Base-by-base conservation (phyloP, 2,329 filamentous ascomycete genomes). In the Paraphaeosphaeria sporulosa region DNA sequence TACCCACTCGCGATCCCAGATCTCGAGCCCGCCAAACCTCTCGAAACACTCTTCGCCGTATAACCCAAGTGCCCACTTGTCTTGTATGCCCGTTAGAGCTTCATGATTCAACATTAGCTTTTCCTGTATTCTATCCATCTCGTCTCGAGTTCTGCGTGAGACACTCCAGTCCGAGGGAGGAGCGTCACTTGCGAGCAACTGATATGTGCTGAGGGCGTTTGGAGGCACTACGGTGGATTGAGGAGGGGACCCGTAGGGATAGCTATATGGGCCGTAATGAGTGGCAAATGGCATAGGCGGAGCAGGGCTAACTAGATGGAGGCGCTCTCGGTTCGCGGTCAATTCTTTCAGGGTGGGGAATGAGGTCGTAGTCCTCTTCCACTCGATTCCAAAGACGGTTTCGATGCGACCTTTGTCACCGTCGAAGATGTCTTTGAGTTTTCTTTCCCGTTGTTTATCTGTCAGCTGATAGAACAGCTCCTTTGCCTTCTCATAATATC, bases 1-100 rank as follows among this genome's bases (percentile, higher is more conserved):
- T 47, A 75, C 67, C 7, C 57, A 59, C n/a, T 68, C 61, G 15
- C 57, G 51, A 56, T 57, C 55, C 69, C 71, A 74, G 15, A 75
- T 53, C 42, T 71, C 65, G 44, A 76, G 42, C 12, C 65, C 60
- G 1, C 73, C 73, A 65, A 63, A 75, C 36, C 32, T 15, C 59
- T 72, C 68, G 46, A 74, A 64, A 23, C 69, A 73, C 59, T 74
- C 72, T 6, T 73, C 71, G 1, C 62, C 65, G 46, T 76, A 74
- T 60, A 75, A 50, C 40, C 68, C 60, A 55, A 76, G n/a, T 25
- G 67, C 63, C 71, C 73, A 74, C 30, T 44, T 63, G 1, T 75
- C 62, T 58, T 71, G 66, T 2, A n/a, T 44, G 9, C 58, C 63
- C 46, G 70, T 12, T 5, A 38, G 17, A 49, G 17, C 1, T 69